Evolutionary conservation across 1,284 basidiomycete genomes (phyloP).

Genomic region (Leccinum proliferum): DNA sequence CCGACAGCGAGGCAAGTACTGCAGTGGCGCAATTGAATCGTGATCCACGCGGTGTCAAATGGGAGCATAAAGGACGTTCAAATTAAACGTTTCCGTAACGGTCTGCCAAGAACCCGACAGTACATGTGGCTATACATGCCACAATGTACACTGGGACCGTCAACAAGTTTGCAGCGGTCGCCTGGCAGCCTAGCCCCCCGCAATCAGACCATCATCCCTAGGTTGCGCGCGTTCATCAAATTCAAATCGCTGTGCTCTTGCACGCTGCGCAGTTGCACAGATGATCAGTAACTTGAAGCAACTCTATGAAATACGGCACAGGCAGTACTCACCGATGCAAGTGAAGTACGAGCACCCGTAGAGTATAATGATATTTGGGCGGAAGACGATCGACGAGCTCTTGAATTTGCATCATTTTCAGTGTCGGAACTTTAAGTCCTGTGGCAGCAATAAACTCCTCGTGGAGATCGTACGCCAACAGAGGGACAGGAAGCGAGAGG

Average conservation of each 20-base stretch:
- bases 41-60: slow-evolving; percentile 1
- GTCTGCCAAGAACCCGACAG: slow-evolving; percentile 60
- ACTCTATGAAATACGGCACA: background rate
- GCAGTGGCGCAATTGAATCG: background rate
- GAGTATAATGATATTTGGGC: slow-evolving; percentile 81
- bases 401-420: slow-evolving; percentile 59
- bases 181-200: slow-evolving; percentile 46
- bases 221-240: slow-evolving; percentile 91
- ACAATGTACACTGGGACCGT: slow-evolving; percentile 65
- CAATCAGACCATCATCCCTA: slow-evolving; percentile 45
- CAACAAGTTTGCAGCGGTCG: slow-evolving; percentile 67
- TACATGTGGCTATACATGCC: slow-evolving; percentile 61
- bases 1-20: slow-evolving; percentile 36
- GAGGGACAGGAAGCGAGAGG: slow-evolving; percentile 83
- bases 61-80: slow-evolving; percentile 37
- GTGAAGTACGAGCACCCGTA: slow-evolving; percentile 83
- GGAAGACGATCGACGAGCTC: slow-evolving; percentile 80
- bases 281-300: slow-evolving; percentile 1
- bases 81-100: slow-evolving; percentile 52
- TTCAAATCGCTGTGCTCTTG: slow-evolving; percentile 70
- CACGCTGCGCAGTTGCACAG: slow-evolving; percentile 43
- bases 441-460: slow-evolving; percentile 83
- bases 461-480: slow-evolving; percentile 89
- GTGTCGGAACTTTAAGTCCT: slow-evolving; percentile 57
- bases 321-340: slow-evolving; percentile 60